Base-by-base conservation (phyloP, 495 filamentous ascomycete species). In the Trichocladium antarcticum region DNA sequence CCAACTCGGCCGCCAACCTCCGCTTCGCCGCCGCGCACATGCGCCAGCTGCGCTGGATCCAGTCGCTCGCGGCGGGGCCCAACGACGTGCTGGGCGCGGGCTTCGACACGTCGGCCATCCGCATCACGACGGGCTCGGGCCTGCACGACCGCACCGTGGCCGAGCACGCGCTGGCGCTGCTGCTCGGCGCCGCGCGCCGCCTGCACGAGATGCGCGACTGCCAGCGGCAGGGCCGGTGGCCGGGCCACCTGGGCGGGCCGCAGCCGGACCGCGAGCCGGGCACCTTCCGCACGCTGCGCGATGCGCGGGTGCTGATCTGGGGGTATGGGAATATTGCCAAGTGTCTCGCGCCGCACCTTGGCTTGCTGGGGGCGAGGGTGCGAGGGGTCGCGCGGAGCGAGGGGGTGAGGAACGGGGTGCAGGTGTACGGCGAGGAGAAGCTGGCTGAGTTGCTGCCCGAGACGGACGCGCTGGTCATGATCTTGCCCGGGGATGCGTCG, bases 291-390 rank as follows among this genome's bases (percentile, higher is more conserved):
- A 78, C 76, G 2, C 62, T 81, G 54, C 67, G 72, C 34, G 73
- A 72, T 40, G 75, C 77, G 14, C 57, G 61, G 19, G 60, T 74
- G 2, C 36, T 62, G 16, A 81, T 95, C 55, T 74, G 92, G 55
- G 88, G 88, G 1, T 89, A 89, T 77, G 88, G 88, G 22, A 87
- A 87, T 31, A 93, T 93, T 45, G 86, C 84, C 37, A 65, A 82
- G 70, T 81, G 86, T 55, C 73, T 95, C 51, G 79, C 80, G 49
- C 79, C 74, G 57, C 78, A 83, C 40, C n/a, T 80, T 87, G 1
- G 67, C 71, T 37, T 83, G 5, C 71, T 69, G 38, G 74, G 73
- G 34, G 70, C 78, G 27, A 62, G 47, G 0, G 69, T 72, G 2
- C 55, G 53, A 38, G 74, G 74, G 12, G 51, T 75, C 2, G 74